Percentiles rank a stretch among this genome's conserved stretches.
Evolutionary conservation across 306 rosid genomes (phyloP).

Genomic region (Rosa lucieae): DNA sequence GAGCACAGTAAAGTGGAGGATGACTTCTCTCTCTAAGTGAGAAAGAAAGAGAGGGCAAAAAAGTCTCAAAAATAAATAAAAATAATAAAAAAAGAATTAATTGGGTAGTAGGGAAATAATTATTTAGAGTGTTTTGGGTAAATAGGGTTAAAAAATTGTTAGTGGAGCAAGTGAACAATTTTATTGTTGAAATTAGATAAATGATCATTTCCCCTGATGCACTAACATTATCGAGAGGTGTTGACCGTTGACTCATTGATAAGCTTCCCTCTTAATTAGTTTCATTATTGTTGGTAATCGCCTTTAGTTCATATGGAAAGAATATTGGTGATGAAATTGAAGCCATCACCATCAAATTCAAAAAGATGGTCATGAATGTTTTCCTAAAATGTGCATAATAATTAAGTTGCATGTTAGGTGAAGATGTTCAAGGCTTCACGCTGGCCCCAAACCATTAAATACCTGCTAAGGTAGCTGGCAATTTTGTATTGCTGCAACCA

Average conservation of each 20-base stretch:
- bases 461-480: constrained; percentile 17
- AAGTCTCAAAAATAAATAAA: too few species aligned
- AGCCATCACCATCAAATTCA: background rate
- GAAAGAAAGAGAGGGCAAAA: too few species aligned
- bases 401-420: constrained; percentile 29
- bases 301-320: background rate
- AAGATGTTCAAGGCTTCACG: constrained; percentile 18
- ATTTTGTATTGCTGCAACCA: background rate
- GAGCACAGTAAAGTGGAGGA: too few species aligned
- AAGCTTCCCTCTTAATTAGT: background rate
- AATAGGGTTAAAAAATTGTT: too few species aligned
- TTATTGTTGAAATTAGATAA: too few species aligned
- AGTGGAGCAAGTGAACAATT: too few species aligned
- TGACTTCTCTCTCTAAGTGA: too few species aligned
- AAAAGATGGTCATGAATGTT: constrained; percentile 2
- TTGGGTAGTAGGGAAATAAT: too few species aligned
- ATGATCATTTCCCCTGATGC: background rate
- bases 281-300: background rate
- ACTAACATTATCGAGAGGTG: background rate
- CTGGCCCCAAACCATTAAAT: constrained; percentile 25
- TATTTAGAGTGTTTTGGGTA: too few species aligned
- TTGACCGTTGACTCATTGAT: background rate
- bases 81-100: too few species aligned
- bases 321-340: background rate
- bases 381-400: constrained; percentile 15